A percentile compares a stretch with the other conserved stretches of the same genome.
Evolutionary conservation across 176 grass and related monocot species (phyloP).

Genomic region (Triticum timopheevii): DNA sequence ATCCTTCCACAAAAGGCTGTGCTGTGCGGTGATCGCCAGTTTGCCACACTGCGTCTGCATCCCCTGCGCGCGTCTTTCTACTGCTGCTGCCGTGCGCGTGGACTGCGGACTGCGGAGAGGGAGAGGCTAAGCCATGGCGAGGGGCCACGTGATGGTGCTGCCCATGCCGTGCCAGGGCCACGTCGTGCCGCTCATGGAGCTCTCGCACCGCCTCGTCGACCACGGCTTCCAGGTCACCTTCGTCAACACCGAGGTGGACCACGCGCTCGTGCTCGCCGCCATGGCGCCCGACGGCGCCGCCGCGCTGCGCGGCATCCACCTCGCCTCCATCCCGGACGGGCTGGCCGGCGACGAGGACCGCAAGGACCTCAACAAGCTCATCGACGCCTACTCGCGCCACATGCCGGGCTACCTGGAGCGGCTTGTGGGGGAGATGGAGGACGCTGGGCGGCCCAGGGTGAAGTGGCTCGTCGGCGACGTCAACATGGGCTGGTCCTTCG

Average conservation of each 20-base stretch:
- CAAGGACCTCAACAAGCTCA: slow-evolving; percentile 59
- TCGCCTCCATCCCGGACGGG: slow-evolving; percentile 67
- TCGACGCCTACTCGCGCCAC: slow-evolving; percentile 41
- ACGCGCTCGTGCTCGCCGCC: slow-evolving; percentile 34
- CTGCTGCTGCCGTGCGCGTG: background rate
- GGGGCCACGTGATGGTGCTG: slow-evolving; percentile 47
- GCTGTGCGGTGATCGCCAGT: background rate
- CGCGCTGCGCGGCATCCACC: slow-evolving; percentile 40
- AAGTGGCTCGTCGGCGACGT: slow-evolving; percentile 56
- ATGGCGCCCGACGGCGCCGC: slow-evolving; percentile 8
- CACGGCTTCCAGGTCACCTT: slow-evolving; percentile 82
- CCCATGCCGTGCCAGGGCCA: slow-evolving; percentile 74
- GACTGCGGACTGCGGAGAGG: background rate
- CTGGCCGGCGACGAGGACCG: slow-evolving; percentile 57
- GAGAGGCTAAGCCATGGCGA: background rate
- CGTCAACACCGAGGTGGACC: slow-evolving; percentile 72
- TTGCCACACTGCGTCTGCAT: background rate
- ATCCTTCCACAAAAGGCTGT: background rate
- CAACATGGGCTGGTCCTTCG: slow-evolving; percentile 70
- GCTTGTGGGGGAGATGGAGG: slow-evolving; percentile 34
- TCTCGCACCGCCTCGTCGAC: slow-evolving; percentile 63
- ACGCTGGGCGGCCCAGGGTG: slow-evolving; percentile 9
- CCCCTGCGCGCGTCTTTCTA: background rate
- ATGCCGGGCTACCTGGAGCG: slow-evolving; percentile 30
- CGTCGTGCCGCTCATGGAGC: slow-evolving; percentile 69